phyloP scores from a whole-genome alignment of 75 land plant species.

The Pinus albicaulis region DNA sequence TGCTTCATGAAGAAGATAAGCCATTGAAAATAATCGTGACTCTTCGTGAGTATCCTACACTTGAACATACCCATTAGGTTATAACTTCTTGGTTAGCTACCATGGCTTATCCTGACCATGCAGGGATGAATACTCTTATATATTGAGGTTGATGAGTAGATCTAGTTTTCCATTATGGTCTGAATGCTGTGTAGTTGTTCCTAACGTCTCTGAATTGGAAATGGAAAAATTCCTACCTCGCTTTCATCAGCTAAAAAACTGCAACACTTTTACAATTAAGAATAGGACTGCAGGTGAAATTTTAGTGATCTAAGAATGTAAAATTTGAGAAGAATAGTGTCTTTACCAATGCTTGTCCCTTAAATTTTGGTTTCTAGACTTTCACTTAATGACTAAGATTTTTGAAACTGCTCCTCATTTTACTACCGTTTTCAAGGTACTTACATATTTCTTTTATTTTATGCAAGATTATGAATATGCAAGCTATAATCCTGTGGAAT shows the following conservation, averaged over 20 bases:
- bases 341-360: not conserved
- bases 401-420: conserved; percentile 3
- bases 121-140: not conserved
- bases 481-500: conserved; percentile 83
- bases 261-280: conserved; percentile 7
- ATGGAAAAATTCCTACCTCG: conserved; percentile 5
- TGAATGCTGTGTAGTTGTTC: conserved; percentile 8
- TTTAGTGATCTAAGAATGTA: not conserved
- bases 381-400: not conserved
- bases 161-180: conserved; percentile 10
- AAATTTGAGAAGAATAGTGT: conserved; percentile 6
- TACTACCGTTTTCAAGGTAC: not conserved
- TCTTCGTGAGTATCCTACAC: conserved; percentile 31
- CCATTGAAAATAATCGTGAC: conserved; percentile 49
- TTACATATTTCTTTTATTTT: not conserved
- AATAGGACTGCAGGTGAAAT: conserved; percentile 6
- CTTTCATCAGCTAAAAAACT: conserved; percentile 7
- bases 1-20: conserved; percentile 36
- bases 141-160: not conserved
- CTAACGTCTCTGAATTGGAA: conserved; percentile 8
- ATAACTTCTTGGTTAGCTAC: not conserved
- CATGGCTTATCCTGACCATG: not conserved
- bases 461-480: conserved; percentile 94
- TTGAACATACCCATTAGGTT: not conserved
- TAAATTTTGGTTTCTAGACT: not conserved